Base-by-base conservation (phyloP, 441 rosid species). In the Geranium incanum region DNA sequence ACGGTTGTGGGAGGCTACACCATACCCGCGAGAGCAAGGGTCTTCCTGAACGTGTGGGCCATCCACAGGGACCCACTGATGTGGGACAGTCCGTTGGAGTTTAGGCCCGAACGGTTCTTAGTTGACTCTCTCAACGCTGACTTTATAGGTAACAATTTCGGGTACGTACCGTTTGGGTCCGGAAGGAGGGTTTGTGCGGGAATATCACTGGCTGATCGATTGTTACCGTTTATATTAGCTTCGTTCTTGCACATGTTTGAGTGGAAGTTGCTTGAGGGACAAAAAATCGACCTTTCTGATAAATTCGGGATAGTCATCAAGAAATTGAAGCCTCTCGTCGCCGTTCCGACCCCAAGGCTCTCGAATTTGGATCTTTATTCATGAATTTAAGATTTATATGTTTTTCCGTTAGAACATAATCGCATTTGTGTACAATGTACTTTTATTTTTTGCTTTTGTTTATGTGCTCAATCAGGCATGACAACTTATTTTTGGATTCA, bases 161-260 rank as follows among this genome's bases (percentile, higher is more conserved):
- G 76, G 37, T 86, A 78, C 71, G 28, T 91, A 41, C 92, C 91
- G 0, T 88, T 90, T 45, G 88, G 92, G 16, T 83, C 89, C 0
- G 91, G 97, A 0, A 78, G 89, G 64, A 81, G 89, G 60, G 64
- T 82, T 2, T 87, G 95, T 5, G 87, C 88, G 0, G 91, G 92
- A 16, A 67, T 88, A 9, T 72, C 74, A n/a, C 70, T 88, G 13
- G 94, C 81, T 0, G 87, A 85, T 72, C 80, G 74, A 71, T 81
- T 86, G 85, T 69, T 87, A 2, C 74, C 78, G 70, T 77, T 75
- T 39, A 68, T 76, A 0, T 65, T 86, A 70, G 92, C 88, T 0
- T 68, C 88, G 1, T 70, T 91, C 36, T 21, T 87, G 72, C 91
- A 91, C 52, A 68, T 75, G 12, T 89, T 85, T 68, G 81, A 87